These are phyloP conservation scores for Phlebopus sp. DNA, from an alignment of 1,284 basidiomycete species.

Conservation along the genomic window DNA sequence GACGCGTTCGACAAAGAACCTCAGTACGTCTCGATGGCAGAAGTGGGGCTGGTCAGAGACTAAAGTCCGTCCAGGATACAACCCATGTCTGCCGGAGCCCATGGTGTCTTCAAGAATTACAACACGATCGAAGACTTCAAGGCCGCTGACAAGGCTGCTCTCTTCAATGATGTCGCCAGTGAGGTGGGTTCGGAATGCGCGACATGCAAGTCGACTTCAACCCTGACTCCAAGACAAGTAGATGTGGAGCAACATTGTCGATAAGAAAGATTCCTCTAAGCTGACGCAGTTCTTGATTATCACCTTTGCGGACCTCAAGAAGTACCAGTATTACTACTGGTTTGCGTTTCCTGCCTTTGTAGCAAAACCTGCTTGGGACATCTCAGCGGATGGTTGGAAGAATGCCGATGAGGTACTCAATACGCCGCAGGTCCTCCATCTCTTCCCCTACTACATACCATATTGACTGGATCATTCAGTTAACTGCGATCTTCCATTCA, in stretches of 20 bases:
- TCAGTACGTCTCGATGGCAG: slow-evolving; percentile 35
- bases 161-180: slow-evolving; percentile 72
- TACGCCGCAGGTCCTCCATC: slow-evolving; percentile 13
- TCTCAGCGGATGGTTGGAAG: slow-evolving; percentile 56
- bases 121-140: slow-evolving; percentile 98
- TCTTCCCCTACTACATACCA: neutral
- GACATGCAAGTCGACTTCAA: neutral
- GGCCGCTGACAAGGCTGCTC: slow-evolving; percentile 78
- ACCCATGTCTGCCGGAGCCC: slow-evolving; percentile 40
- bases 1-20: slow-evolving; percentile 52
- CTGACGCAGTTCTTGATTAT: slow-evolving; percentile 85
- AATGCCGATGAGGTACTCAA: slow-evolving; percentile 40
- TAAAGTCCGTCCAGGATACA: slow-evolving; percentile 35
- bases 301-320: slow-evolving; percentile 96
- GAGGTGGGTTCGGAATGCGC: slow-evolving; percentile 41
- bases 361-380: slow-evolving; percentile 85
- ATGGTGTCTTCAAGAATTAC: slow-evolving; percentile 84
- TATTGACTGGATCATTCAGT: slow-evolving; percentile 31
- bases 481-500: slow-evolving; percentile 48
- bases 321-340: slow-evolving; percentile 98
- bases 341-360: slow-evolving; percentile 94
- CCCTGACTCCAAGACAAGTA: slow-evolving; percentile 25
- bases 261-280: slow-evolving; percentile 47
- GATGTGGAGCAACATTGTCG: slow-evolving; percentile 64
- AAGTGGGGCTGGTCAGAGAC: slow-evolving; percentile 13